A percentile compares a stretch with the other conserved stretches of the same genome.
phyloP scores from a whole-genome alignment of 352 stramenopile genomes.

The Globisporangium spinosum region DNA sequence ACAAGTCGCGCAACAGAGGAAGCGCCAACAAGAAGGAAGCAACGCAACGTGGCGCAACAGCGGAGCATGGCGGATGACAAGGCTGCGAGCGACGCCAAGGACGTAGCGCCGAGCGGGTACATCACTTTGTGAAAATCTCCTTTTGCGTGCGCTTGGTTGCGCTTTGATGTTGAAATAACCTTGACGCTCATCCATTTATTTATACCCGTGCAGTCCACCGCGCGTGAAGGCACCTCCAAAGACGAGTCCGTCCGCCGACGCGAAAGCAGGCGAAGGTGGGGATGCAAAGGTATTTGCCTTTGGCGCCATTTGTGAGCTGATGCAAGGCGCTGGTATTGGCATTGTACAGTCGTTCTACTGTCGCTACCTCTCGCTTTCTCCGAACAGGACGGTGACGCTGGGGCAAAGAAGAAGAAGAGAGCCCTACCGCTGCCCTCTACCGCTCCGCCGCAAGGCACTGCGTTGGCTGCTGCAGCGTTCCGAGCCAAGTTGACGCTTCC shows the following conservation, averaged over 20 bases:
- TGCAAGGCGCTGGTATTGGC: not conserved
- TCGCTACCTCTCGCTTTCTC: not conserved
- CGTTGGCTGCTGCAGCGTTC: conserved; percentile 58
- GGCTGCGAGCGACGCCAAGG: conserved; percentile 28
- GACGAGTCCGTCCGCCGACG: conserved; percentile 33
- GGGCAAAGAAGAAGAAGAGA: conserved; percentile 71
- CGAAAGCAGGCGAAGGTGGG: conserved; percentile 22
- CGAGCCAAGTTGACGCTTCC: conserved; percentile 60
- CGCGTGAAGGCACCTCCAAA: conserved; percentile 34
- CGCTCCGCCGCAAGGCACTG: conserved; percentile 52
- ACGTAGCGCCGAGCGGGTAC: conserved; percentile 21
- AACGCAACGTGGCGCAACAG: not conserved
- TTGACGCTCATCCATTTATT: not conserved
- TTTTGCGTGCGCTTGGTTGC: not conserved
- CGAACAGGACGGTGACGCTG: conserved; percentile 15
- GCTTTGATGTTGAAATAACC: not conserved
- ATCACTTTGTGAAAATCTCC: not conserved
- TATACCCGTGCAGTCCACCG: conserved; percentile 11
- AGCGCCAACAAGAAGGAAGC: not conserved
- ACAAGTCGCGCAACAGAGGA: not conserved
- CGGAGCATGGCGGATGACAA: conserved; percentile 35
- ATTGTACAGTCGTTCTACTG: too few relatives aligned
- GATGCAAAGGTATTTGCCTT: conserved; percentile 7
- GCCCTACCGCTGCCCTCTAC: conserved; percentile 61
- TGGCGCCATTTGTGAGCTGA: not conserved